Evolutionary conservation across 306 rosid species (phyloP).

Genomic region (Casuarina cunninghamiana): DNA sequence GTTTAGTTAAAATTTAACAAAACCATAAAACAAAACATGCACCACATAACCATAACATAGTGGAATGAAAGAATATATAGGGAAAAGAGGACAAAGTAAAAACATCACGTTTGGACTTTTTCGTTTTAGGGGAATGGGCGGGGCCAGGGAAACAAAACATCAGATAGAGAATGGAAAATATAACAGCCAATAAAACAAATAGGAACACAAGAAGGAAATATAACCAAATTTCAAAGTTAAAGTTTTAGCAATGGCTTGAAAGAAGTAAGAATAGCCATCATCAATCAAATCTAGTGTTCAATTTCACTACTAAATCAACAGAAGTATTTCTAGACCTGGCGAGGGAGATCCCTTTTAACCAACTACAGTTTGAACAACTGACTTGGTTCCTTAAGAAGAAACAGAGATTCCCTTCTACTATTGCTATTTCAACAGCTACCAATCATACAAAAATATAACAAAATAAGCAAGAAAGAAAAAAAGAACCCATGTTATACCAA

Average conservation of each 20-base stretch:
- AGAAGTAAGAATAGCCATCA: neutral
- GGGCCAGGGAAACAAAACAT: neutral
- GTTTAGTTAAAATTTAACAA: slow-evolving; percentile 4
- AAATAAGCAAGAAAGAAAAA: neutral
- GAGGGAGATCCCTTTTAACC: neutral
- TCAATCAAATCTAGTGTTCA: no score
- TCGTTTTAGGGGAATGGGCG: neutral
- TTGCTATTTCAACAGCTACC: neutral
- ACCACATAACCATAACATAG: neutral
- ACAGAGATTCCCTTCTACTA: neutral
- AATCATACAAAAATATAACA: neutral
- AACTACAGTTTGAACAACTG: neutral
- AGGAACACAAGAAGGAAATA: neutral
- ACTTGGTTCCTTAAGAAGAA: neutral
- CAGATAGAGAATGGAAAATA: neutral
- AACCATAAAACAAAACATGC: neutral
- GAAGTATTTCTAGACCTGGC: neutral
- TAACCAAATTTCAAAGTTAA: neutral
- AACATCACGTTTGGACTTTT: neutral
- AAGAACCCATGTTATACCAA: slow-evolving; percentile 2
- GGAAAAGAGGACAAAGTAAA: neutral
- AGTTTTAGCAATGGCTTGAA: neutral
- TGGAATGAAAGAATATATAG: neutral
- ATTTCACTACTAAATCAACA: neutral
- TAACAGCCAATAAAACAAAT: neutral